Conservation (phyloP, 1,284 basidiomycete genomes). For the Coniophora puteana region DNA sequence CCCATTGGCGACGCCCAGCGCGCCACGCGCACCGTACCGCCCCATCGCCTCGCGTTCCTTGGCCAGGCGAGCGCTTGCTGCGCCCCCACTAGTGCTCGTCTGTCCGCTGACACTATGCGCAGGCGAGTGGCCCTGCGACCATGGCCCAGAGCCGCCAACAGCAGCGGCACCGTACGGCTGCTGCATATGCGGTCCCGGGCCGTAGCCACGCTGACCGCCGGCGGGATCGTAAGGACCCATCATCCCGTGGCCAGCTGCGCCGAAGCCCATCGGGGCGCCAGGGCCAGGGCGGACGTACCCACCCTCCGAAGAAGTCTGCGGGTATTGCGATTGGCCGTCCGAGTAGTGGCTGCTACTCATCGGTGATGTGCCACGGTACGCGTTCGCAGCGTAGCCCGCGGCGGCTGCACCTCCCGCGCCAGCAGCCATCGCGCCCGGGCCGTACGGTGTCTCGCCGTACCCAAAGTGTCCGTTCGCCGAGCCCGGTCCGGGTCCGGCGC, state of each 20-base stretch:
- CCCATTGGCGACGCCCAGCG: constrained; percentile 19
- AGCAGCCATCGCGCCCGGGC: neutral
- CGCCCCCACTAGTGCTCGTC: constrained; percentile 11
- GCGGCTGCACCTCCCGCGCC: neutral
- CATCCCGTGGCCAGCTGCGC: no score
- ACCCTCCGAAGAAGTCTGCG: constrained; percentile 5
- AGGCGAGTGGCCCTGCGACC: neutral
- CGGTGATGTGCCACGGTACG: neutral
- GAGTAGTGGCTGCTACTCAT: constrained; percentile 9
- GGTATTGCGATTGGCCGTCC: constrained; percentile 10
- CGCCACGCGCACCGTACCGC: constrained; percentile 9
- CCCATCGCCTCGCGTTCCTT: constrained; percentile 15
- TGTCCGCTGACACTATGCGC: constrained; percentile 8
- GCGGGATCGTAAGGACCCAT: constrained; percentile 5
- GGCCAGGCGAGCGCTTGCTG: neutral
- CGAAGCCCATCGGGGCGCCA: no score
- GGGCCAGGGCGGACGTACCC: constrained; percentile 8
- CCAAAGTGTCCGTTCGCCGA: no score
- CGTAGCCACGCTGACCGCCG: constrained; percentile 11
- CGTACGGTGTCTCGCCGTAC: constrained; percentile 12
- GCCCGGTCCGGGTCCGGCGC: neutral
- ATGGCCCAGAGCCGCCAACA: constrained; percentile 15
- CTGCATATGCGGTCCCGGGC: constrained; percentile 13
- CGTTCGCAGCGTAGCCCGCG: neutral
- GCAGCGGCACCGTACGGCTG: constrained; percentile 15